Evolutionary conservation across 1,139 yeast species (phyloP).

Genomic region (Hemisphaericaspora xylofermentans): DNA sequence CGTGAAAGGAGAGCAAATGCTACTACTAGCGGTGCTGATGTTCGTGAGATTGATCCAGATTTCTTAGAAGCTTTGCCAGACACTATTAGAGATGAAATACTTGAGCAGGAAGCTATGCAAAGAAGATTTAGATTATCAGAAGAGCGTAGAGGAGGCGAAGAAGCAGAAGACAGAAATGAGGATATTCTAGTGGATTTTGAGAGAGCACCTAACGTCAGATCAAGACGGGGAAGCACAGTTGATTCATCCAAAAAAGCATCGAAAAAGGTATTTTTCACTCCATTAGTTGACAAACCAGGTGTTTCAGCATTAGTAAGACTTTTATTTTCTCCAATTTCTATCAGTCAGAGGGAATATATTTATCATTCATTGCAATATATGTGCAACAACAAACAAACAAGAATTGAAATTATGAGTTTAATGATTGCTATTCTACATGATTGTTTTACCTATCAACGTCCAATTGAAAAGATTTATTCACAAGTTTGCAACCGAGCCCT

Average conservation of each 20-base stretch:
- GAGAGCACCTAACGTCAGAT: conserved; percentile 1
- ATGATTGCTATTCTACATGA: conserved; percentile 72
- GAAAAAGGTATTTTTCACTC: conserved; percentile 52
- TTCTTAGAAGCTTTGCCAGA: conserved; percentile 83
- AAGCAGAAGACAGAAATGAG: conserved; percentile 20
- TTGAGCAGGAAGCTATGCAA: conserved; percentile 64
- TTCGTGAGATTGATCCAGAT: conserved; percentile 76
- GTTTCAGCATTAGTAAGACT: conserved; percentile 71
- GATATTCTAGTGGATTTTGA: conserved; percentile 5
- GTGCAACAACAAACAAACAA: conserved; percentile 74
- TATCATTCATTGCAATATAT: conserved; percentile 67
- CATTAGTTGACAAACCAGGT: conserved; percentile 75
- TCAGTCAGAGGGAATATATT: conserved; percentile 61
- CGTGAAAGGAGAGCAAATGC: conserved; percentile 65
- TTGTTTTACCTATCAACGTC: conserved; percentile 59
- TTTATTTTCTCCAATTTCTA: conserved; percentile 71
- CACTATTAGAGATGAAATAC: conserved; percentile 66
- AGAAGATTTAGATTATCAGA: conserved; percentile 35
- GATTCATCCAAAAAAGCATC: conserved; percentile 11
- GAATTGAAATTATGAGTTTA: conserved; percentile 74
- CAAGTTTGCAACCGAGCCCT: conserved; percentile 46
- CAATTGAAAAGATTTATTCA: conserved; percentile 65
- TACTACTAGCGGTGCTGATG: conserved; percentile 37
- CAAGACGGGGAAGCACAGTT: conserved; percentile 4
- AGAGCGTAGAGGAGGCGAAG: conserved; percentile 26